Conservation (phyloP, 176 grass and related monocot species). For the Puccinellia tenuiflora region DNA sequence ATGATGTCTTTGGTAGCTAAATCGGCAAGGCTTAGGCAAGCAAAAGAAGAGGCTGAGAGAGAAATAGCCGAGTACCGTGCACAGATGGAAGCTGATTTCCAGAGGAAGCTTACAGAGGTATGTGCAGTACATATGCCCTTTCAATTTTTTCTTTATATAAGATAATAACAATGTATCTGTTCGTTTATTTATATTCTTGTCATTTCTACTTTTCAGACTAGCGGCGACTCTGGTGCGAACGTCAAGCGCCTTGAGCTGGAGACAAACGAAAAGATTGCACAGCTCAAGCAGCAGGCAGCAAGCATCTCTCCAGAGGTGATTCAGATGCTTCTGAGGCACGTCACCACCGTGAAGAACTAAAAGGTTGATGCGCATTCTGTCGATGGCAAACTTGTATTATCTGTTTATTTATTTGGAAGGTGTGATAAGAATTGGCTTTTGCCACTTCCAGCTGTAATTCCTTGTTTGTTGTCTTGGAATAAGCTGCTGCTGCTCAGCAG, state of each 20-base stretch:
- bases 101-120: constrained; percentile 79
- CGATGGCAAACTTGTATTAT: constrained; percentile 14
- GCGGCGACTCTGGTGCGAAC: constrained; percentile 68
- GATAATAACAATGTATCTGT: neutral
- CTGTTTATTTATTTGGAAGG: constrained; percentile 26
- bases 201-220: constrained; percentile 52
- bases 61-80: constrained; percentile 71
- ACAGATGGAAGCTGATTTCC: constrained; percentile 74
- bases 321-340: constrained; percentile 80
- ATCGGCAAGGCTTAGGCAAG: constrained; percentile 67
- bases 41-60: constrained; percentile 87
- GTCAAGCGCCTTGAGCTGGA: constrained; percentile 83
- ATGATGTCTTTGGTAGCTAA: constrained; percentile 46
- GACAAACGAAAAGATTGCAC: constrained; percentile 51
- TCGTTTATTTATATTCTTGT: neutral
- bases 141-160: neutral
- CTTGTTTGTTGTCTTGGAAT: constrained; percentile 14
- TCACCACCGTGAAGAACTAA: constrained; percentile 79
- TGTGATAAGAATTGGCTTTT: constrained; percentile 12
- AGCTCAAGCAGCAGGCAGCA: constrained; percentile 51
- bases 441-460: constrained; percentile 28
- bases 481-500: constrained; percentile 11
- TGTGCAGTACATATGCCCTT: neutral
- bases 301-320: constrained; percentile 61
- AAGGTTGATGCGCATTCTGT: neutral